Conservation (phyloP, 1,284 basidiomycete genomes). For the Ceratobasidium sp. region DNA sequence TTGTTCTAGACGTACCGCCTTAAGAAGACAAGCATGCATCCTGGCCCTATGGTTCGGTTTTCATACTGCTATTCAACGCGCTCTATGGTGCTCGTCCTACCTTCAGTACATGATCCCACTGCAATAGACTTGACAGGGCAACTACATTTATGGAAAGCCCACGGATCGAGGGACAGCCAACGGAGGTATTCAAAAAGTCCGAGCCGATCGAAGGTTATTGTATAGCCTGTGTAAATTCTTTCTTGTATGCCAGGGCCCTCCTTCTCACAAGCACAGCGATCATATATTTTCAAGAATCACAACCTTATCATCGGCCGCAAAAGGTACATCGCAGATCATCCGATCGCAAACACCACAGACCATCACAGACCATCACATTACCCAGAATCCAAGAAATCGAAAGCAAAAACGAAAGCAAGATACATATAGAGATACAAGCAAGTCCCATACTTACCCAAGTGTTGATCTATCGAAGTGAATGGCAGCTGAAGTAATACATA, state of each 20-base stretch:
- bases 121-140: not conserved
- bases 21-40: not conserved
- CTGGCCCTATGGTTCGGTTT: too few relatives aligned
- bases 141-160: too few relatives aligned
- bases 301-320: not conserved
- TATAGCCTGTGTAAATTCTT: too few relatives aligned
- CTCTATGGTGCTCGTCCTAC: too few relatives aligned
- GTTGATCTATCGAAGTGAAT: not conserved
- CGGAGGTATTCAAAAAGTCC: not conserved
- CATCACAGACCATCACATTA: not conserved
- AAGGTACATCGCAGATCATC: not conserved
- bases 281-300: not conserved
- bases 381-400: not conserved
- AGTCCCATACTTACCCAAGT: not conserved
- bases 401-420: constrained; percentile 5
- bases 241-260: too few relatives aligned
- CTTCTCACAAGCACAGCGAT: not conserved
- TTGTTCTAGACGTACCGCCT: not conserved
- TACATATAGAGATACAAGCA: constrained; percentile 3
- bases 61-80: too few relatives aligned
- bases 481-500: not conserved
- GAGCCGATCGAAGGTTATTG: too few relatives aligned
- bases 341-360: not conserved
- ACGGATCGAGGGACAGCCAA: not conserved
- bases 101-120: not conserved